Evolutionary conservation across 177 flowering plant genomes (phyloP), one percentile per base, ranked within the genome.

Genomic region (Tripterygium wilfordii): DNA sequence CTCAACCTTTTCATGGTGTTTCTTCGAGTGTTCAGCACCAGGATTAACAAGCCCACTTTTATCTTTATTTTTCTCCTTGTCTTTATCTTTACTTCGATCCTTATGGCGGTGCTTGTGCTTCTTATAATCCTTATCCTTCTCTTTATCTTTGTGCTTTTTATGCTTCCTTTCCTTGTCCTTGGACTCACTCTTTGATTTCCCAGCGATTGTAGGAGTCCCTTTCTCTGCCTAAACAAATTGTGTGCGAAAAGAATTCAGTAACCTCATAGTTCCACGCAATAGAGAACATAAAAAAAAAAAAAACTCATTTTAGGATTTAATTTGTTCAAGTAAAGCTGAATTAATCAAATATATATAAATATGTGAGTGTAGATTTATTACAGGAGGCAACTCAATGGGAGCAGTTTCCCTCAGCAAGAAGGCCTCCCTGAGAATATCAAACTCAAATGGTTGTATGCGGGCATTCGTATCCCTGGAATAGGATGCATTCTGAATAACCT

Each of bases 21-120:
- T 88, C 62, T 74, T 82, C 7, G 87, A 70, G 46, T 72, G 83
- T 23, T 85, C 85, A 56, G 67, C 75, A 51, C 67, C 70, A 57
- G 84, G 58, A 65, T 83, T 87, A 53, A 68, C 73, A 58, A 70
- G 78, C 43, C 82, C 82, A 55, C 83, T 74, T 61, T 44, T 84
- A 32, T 85, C 94, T 62, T 84, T 89, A 62, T 79, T 79, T 57
- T 77, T 89, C 25, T 87, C 91, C 72, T 72, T 88, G 53, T 83
- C 96, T 52, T 66, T 66, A 29, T 83, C 95, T 70, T 80, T 90
- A 59, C 83, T 80, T 52, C 82, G 65, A n/a, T n/a, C n/a, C n/a
- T 82, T 87, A 57, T 91, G 89, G 18, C 80, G 89, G 57, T 77
- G 96, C 57, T 83, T 85, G 61, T 76, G 96, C 72, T 85, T 91